Base-by-base conservation (phyloP, 2,329 filamentous ascomycete genomes). In the Xylaria sp. region DNA sequence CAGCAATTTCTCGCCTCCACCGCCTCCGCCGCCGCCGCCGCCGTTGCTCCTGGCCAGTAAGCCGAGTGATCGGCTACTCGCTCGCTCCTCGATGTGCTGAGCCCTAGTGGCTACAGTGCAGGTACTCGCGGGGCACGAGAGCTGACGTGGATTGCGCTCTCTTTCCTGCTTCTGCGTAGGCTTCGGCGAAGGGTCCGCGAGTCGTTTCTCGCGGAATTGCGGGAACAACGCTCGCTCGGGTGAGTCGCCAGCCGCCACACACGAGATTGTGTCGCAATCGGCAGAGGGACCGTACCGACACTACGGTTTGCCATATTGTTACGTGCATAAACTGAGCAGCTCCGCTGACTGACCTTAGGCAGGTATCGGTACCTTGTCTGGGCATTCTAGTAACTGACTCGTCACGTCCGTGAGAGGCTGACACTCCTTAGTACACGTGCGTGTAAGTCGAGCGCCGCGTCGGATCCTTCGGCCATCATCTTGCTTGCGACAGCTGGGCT, bases 271-370 rank as follows among this genome's bases (percentile, higher is more conserved):
- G 54, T 62, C 54, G 54, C 46, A 64, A 27, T 62, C 62, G 47
- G 62, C 52, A 58, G 54, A 62, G 35, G 23, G 46, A n/a, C n/a
- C n/a, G 17, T 64, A 55, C 62, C 62, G 59, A 57, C 51, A 37
- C 57, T 57, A 51, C 35, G 62, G 62, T 51, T 49, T 31, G 53
- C 35, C n/a, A 51, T 25, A 46, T 31, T 58, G 49, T 61, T 51
- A 61, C 58, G 40, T 56, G 56, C 60, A 63, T 64, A 54, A 57
- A 51, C 56, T 49, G 38, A 53, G 33, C 57, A 63, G 11, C 29
- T 6, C 15, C 13, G 33, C 31, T n/a, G 25, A 25, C 38, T 31
- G n/a, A 17, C 31, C 19, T 31, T 54, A 17, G 40, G 37, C 3
- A 40, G 15, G 23, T 46, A 55, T 17, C 3, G 38, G 52, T 54